Conservation (phyloP, 148 eudicot species). For the Heliamphora exappendiculata region DNA sequence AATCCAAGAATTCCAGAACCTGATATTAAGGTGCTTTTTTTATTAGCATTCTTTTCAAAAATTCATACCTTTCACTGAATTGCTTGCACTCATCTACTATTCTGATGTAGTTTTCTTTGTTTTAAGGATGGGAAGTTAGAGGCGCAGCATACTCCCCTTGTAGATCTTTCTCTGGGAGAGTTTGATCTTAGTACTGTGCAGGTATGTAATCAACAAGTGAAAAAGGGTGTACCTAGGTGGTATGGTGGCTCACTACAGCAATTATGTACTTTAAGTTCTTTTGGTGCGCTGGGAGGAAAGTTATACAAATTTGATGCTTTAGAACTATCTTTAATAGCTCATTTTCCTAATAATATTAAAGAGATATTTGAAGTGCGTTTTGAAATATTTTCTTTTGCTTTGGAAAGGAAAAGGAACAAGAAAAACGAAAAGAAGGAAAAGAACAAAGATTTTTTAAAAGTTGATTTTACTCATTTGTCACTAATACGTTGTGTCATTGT, state of each 20-base stretch:
- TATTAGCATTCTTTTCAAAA: not conserved
- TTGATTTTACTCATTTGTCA: not conserved
- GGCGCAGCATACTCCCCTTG: conserved; percentile 20
- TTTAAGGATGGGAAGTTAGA: conserved; percentile 24
- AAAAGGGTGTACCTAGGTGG: conserved; percentile 10
- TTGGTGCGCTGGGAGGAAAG: not conserved
- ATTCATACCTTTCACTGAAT: not conserved
- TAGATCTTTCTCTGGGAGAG: not conserved
- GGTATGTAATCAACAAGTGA: conserved; percentile 10
- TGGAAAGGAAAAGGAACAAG: not conserved
- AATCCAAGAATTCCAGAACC: conserved; percentile 24
- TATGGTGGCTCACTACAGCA: conserved; percentile 25
- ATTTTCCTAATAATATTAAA: not conserved
- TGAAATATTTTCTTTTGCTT: not conserved
- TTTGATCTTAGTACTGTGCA: not conserved
- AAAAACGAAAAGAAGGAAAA: not conserved
- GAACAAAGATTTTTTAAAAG: not conserved
- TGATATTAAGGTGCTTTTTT: conserved; percentile 30
- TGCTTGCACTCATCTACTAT: conserved; percentile 2
- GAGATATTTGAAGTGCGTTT: not conserved
- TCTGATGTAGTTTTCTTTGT: conserved; percentile 6
- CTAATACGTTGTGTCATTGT: too few relatives aligned
- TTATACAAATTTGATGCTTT: not conserved
- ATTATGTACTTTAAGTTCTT: not conserved
- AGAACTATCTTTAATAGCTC: not conserved